A percentile compares a stretch with the other conserved stretches of the same genome.
Evolutionary conservation across 2,329 filamentous ascomycete genomes (phyloP).

Genomic region (Neopestalotiopsis sp.): DNA sequence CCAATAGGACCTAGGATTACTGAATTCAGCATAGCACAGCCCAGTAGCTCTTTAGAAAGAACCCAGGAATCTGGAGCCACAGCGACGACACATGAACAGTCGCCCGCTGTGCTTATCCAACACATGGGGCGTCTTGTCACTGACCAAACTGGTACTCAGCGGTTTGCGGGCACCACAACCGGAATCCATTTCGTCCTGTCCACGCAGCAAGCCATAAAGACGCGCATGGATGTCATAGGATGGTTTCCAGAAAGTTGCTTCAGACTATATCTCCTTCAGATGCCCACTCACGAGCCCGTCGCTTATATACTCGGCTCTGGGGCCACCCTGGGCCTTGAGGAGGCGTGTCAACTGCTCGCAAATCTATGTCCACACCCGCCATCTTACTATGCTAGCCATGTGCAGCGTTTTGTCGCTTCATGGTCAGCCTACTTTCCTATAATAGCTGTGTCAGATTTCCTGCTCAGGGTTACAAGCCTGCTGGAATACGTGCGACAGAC

Average conservation of each 20-base stretch:
- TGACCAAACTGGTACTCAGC: conserved; percentile 6
- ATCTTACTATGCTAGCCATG: neutral
- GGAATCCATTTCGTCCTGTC: conserved; percentile 17
- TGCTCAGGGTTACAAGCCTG: neutral
- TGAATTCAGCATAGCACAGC: neutral
- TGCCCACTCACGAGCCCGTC: neutral
- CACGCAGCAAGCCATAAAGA: conserved; percentile 6
- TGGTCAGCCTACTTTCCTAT: conserved; percentile 14
- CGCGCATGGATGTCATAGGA: neutral
- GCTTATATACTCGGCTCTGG: neutral
- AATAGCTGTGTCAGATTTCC: neutral
- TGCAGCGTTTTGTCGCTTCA: neutral
- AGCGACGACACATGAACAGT: neutral
- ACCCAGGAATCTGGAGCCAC: neutral
- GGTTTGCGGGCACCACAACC: conserved; percentile 17
- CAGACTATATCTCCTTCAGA: neutral
- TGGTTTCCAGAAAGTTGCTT: conserved; percentile 17
- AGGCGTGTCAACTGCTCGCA: neutral
- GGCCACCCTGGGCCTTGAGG: neutral
- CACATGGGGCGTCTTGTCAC: conserved; percentile 14
- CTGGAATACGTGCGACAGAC: neutral
- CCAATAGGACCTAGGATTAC: neutral
- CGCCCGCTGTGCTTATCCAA: conserved; percentile 1
- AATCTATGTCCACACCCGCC: neutral
- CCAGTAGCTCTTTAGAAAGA: neutral